phyloP scores from a whole-genome alignment of 495 filamentous ascomycete genomes.

The Penicillium daleae region DNA sequence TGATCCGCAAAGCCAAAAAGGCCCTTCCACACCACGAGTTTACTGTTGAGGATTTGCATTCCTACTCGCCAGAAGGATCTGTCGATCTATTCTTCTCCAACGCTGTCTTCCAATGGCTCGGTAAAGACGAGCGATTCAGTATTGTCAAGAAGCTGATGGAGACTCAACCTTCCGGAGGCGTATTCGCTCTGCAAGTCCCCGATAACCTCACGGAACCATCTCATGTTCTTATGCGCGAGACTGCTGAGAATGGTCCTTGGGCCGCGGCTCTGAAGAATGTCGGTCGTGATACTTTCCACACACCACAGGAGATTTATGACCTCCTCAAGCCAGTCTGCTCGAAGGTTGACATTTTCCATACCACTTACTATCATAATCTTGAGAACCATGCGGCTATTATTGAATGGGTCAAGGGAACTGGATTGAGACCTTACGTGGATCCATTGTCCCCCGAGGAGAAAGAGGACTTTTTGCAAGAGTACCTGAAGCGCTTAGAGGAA shows the following conservation, averaged over 20 bases:
- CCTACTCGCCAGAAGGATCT: conserved; percentile 36
- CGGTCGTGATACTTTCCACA: conserved; percentile 53
- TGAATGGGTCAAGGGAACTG: conserved; percentile 61
- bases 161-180: conserved; percentile 43
- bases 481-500: conserved; percentile 39
- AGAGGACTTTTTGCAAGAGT: conserved; percentile 44
- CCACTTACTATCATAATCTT: conserved; percentile 55
- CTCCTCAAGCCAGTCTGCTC: conserved; percentile 44
- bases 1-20: conserved; percentile 51
- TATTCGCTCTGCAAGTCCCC: conserved; percentile 59
- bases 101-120: conserved; percentile 60
- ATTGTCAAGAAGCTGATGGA: conserved; percentile 46
- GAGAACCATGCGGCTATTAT: conserved; percentile 50
- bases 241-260: conserved; percentile 45
- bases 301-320: conserved; percentile 49
- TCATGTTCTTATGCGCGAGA: conserved; percentile 53
- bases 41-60: conserved; percentile 39
- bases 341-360: conserved; percentile 54
- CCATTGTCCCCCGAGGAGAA: conserved; percentile 38
- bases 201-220: conserved; percentile 54
- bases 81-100: conserved; percentile 58
- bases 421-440: conserved; percentile 55
- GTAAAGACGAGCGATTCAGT: conserved; percentile 40
- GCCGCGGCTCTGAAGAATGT: conserved; percentile 32
- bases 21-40: conserved; percentile 41